Conservation (phyloP, 2,329 filamentous ascomycete genomes). For the Alternaria rosae region DNA sequence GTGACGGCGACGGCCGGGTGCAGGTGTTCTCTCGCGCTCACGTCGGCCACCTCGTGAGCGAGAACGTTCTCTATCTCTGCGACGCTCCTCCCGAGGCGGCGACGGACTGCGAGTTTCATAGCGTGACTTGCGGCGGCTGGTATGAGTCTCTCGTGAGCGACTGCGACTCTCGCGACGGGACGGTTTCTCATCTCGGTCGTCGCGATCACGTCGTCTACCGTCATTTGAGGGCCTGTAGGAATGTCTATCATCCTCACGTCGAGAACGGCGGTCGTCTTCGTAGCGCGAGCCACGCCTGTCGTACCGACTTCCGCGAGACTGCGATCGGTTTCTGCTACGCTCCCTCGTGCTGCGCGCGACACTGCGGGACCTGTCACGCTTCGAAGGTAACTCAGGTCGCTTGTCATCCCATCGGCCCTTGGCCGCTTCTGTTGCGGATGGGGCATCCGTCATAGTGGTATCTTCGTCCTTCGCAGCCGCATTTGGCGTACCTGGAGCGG, state of each 20-base stretch:
- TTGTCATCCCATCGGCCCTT: constrained; percentile 37
- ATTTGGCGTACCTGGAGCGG: constrained; percentile 23
- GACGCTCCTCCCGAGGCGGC: constrained; percentile 28
- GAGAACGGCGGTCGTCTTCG: constrained; percentile 34
- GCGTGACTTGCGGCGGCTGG: constrained; percentile 39
- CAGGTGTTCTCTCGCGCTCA: constrained; percentile 25
- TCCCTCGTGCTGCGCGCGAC: constrained; percentile 36
- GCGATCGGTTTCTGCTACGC: constrained; percentile 39
- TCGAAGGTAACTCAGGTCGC: constrained; percentile 31
- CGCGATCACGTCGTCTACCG: constrained; percentile 27
- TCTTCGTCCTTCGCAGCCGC: constrained; percentile 30
- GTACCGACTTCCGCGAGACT: constrained; percentile 42
- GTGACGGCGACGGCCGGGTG: constrained; percentile 27
- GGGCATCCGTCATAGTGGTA: constrained; percentile 37
- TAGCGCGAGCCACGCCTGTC: constrained; percentile 36
- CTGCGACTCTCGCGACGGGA: constrained; percentile 41
- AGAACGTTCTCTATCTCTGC: constrained; percentile 36
- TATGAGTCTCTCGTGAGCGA: constrained; percentile 40
- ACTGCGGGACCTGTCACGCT: constrained; percentile 42
- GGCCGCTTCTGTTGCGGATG: constrained; percentile 20
- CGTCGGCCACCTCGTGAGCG: constrained; percentile 29
- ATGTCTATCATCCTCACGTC: constrained; percentile 36
- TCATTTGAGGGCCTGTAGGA: constrained; percentile 38
- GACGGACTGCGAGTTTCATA: constrained; percentile 37
- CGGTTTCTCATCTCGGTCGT: constrained; percentile 28